Conservation (phyloP, 208 protist genomes). For the Trypanosoma cruzi region DNA sequence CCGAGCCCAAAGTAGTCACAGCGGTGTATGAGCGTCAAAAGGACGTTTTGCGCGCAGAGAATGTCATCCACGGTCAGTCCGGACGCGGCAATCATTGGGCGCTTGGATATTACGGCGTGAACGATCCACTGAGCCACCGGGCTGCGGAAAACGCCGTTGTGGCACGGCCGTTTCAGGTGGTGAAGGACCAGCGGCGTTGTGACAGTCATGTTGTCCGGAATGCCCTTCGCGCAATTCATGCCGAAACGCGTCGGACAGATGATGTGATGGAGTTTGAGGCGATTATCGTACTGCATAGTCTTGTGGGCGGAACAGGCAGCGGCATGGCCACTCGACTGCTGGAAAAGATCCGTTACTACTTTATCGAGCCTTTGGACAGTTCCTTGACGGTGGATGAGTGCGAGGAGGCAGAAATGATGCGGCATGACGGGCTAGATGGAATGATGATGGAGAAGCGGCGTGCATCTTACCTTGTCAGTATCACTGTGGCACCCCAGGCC, state of each 20-base stretch:
- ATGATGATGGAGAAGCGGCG: slow-evolving; percentile 73
- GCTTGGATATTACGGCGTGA: slow-evolving; percentile 82
- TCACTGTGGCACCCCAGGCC: slow-evolving; percentile 71
- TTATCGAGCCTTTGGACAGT: slow-evolving; percentile 54
- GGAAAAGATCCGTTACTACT: slow-evolving; percentile 86
- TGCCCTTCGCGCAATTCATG: slow-evolving; percentile 73
- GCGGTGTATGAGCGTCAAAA: slow-evolving; percentile 56
- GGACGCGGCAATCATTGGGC: slow-evolving; percentile 90
- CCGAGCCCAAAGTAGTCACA: slow-evolving; percentile 88
- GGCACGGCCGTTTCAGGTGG: slow-evolving; percentile 57
- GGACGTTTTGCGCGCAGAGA: slow-evolving; percentile 60
- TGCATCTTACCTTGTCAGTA: slow-evolving; percentile 64
- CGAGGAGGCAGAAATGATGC: slow-evolving; percentile 54
- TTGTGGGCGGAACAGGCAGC: slow-evolving; percentile 85
- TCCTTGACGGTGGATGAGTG: slow-evolving; percentile 44
- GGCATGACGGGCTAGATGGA: slow-evolving; percentile 69
- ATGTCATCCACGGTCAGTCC: slow-evolving; percentile 77
- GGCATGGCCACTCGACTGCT: slow-evolving; percentile 74
- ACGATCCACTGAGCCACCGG: slow-evolving; percentile 42
- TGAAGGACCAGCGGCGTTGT: slow-evolving; percentile 61
- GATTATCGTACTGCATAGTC: slow-evolving; percentile 82
- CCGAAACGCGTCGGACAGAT: slow-evolving; percentile 67
- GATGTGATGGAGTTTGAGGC: slow-evolving; percentile 68
- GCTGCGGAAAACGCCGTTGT: slow-evolving; percentile 39
- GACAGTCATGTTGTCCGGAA: slow-evolving; percentile 57